These are phyloP conservation scores for Tephrocybe sp. DNA, from an alignment of 768 basidiomycete species.

Conservation along the genomic window DNA sequence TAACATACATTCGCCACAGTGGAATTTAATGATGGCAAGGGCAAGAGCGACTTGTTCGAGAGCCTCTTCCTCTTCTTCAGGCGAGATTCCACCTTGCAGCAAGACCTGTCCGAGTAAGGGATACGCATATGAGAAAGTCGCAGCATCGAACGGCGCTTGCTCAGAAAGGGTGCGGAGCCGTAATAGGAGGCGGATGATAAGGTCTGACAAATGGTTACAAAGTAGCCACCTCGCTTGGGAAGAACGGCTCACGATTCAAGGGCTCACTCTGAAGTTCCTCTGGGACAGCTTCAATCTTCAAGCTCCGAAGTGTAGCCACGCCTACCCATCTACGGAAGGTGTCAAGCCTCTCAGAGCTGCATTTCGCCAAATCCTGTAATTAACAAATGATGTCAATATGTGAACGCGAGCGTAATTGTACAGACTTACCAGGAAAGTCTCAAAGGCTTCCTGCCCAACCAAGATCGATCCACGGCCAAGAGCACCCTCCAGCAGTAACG, in stretches of 20 bases:
- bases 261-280: constrained; percentile 72
- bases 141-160: constrained; percentile 76
- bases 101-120: constrained; percentile 74
- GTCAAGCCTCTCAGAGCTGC: constrained; percentile 74
- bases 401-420: background rate
- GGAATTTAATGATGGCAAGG: constrained; percentile 67
- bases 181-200: constrained; percentile 84
- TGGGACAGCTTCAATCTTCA: constrained; percentile 64
- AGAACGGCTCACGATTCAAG: constrained; percentile 47
- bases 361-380: constrained; percentile 69
- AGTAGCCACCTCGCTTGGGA: no score
- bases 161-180: constrained; percentile 79
- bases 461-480: constrained; percentile 58
- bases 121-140: constrained; percentile 80
- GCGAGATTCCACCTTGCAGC: constrained; percentile 61
- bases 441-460: constrained; percentile 61
- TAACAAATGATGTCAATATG: no score
- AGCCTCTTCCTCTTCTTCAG: constrained; percentile 67
- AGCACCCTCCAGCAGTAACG: constrained; percentile 63
- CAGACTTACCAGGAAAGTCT: constrained; percentile 74
- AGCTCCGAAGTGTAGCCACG: constrained; percentile 76
- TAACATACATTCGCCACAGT: constrained; percentile 68
- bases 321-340: constrained; percentile 71
- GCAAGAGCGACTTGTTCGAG: constrained; percentile 77
- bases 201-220: constrained; percentile 37